Base-by-base conservation (phyloP, 2,329 filamentous ascomycete genomes). In the Neofusicoccum laricinum region DNA sequence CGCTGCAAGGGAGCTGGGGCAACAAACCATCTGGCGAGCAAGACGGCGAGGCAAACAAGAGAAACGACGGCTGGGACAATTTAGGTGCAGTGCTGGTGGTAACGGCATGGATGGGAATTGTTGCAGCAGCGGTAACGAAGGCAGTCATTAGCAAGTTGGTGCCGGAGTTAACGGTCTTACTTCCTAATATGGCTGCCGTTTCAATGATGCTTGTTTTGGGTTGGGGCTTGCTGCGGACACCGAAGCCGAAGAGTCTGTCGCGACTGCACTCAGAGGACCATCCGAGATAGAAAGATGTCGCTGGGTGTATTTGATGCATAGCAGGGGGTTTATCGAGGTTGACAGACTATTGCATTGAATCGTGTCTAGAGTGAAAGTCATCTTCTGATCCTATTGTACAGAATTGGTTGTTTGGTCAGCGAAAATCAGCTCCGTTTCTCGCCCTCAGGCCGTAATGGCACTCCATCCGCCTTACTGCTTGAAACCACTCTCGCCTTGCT, bases 401-500 rank as follows among this genome's bases (percentile, higher is more conserved):
- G 19, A 58, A 32, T 19, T n/a, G 3, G 17, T 3, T n/a, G 4
- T 40, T 43, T 17, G 17, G 53, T 58, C 40, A 58, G 53, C 53
- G 21, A 14, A 58, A 10, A 58, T 14, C 8, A 32, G 19, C 8
- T 30, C 36, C 21, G 17, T n/a, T 57, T 34, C 25, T 12, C 7
- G 46, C 34, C 34, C 5, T 7, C 25, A 49, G n/a, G 11, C 21
- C 10, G 30, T 14, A 19, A 6, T 19, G 45, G 41, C 30, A 19
- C 14, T 30, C 51, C 21, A n/a, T 58, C 25, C 15, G 38, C 53
- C 59, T 62, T 51, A 62, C 61, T 63, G 38, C 50, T 63, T 53
- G 69, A 96, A 96, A 3, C 79, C 79, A n/a, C 72, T 77, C 73
- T 97, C 93, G 6, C 84, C 89, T 1, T 90, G 83, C 48, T 90